Percentiles rank a stretch among this genome's conserved stretches.
Conservation (phyloP, 768 basidiomycete genomes). For the Butyriboletus loyo region DNA sequence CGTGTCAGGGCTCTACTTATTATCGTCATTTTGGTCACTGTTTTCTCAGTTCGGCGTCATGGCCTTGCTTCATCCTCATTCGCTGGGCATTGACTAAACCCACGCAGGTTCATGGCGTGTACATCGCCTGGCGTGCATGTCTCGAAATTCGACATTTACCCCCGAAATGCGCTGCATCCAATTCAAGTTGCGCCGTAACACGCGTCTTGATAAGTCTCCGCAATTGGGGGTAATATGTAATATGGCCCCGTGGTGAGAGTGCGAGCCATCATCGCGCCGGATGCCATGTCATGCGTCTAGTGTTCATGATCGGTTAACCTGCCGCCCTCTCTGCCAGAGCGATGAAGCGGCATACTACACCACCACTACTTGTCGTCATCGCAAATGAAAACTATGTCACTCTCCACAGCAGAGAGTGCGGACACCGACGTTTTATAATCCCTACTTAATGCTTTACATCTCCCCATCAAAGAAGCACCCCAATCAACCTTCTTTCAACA, state of each 20-base stretch:
- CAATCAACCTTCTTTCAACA: constrained; percentile 14
- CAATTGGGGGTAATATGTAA: constrained; percentile 27
- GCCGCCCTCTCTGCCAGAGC: constrained; percentile 21
- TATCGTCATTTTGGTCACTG: constrained; percentile 7
- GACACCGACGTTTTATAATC: constrained; percentile 21
- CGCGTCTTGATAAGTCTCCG: constrained; percentile 20
- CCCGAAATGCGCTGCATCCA: constrained; percentile 16
- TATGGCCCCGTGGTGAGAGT: constrained; percentile 21
- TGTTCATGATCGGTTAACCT: constrained; percentile 18
- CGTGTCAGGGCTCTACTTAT: constrained; percentile 2
- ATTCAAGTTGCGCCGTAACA: constrained; percentile 24
- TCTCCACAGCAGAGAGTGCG: constrained; percentile 13
- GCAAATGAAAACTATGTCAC: constrained; percentile 21
- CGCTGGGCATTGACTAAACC: constrained; percentile 15
- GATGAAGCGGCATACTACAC: constrained; percentile 22
- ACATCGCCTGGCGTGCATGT: constrained; percentile 25
- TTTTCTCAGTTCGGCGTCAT: constrained; percentile 8
- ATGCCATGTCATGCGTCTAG: constrained; percentile 19
- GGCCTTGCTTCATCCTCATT: constrained; percentile 23
- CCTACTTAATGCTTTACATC: constrained; percentile 9
- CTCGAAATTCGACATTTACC: constrained; percentile 7
- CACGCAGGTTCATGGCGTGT: constrained; percentile 19
- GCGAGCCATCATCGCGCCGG: constrained; percentile 23
- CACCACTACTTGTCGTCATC: constrained; percentile 24
- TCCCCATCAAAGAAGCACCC: constrained; percentile 22